These are phyloP conservation scores for Lizonia empirigonia DNA, from an alignment of 2,329 filamentous ascomycete genomes.

Conservation along the genomic window DNA sequence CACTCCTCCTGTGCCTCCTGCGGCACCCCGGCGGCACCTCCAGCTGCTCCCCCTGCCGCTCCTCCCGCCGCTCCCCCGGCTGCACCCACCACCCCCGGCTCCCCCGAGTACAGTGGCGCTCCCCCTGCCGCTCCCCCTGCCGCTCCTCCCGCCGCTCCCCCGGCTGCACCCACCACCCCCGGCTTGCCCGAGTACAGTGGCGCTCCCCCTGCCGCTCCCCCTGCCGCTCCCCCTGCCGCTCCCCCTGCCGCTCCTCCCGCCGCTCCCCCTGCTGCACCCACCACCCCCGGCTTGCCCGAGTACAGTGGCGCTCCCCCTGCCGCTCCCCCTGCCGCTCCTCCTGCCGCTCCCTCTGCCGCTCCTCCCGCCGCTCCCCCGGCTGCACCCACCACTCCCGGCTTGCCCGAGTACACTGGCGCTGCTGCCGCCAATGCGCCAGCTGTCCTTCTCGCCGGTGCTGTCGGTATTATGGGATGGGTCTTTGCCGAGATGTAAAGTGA, in stretches of 20 bases:
- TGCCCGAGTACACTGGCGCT: constrained; percentile 13
- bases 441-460: constrained; percentile 9
- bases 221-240: background rate
- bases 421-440: constrained; percentile 9
- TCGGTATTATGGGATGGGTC: constrained; percentile 15
- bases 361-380: background rate
- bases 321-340: constrained; percentile 2
- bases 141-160: no score
- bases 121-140: no score
- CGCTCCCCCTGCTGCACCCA: background rate
- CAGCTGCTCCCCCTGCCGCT: no score
- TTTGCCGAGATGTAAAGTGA: constrained; percentile 17
- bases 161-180: no score
- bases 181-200: no score
- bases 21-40: no score
- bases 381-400: background rate
- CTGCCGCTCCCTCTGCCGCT: constrained; percentile 3
- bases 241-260: background rate
- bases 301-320: constrained; percentile 17
- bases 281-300: background rate
- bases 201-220: no score
- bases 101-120: no score
- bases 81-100: no score
- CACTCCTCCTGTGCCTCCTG: no score
- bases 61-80: no score